These are phyloP conservation scores for Ustilago hordei DNA, from an alignment of 1,284 basidiomycete species.

Conservation along the genomic window DNA sequence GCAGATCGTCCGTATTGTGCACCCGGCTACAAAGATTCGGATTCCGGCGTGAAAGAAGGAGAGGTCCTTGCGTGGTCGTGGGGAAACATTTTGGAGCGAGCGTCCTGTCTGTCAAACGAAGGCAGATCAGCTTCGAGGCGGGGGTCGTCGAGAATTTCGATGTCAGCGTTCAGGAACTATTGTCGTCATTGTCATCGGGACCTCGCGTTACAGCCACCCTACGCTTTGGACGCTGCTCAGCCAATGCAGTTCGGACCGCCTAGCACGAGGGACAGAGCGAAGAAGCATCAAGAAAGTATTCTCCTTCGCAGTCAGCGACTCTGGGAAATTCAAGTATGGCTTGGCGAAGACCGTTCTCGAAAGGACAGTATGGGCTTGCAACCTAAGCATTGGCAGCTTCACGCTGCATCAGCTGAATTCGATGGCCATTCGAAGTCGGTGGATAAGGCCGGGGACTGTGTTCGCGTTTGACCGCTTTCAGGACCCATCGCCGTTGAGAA, in stretches of 20 bases:
- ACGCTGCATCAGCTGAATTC: neutral
- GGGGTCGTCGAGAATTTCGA: neutral
- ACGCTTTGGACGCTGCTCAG: slow-evolving; percentile 2
- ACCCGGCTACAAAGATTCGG: slow-evolving; percentile 1
- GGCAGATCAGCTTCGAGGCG: neutral
- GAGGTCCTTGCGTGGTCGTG: slow-evolving; percentile 6
- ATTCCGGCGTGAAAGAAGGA: neutral
- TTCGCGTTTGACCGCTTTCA: neutral
- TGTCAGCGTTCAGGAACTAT: neutral
- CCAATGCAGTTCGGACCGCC: neutral
- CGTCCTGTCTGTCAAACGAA: neutral
- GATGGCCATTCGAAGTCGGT: neutral
- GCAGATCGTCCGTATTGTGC: neutral
- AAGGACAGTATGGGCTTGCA: neutral
- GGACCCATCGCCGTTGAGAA: slow-evolving; percentile 1
- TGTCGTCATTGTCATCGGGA: neutral
- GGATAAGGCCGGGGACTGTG: neutral
- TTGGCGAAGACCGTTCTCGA: neutral
- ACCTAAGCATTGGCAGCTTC: neutral
- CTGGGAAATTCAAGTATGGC: too few species aligned
- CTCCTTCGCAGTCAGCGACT: too few species aligned
- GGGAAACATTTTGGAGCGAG: neutral
- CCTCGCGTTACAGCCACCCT: neutral
- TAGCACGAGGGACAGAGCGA: neutral
- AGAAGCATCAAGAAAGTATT: neutral